A percentile compares a stretch with the other conserved stretches of the same genome.
phyloP scores from a whole-genome alignment of 202 grass and related monocot genomes.

The Bolboschoenoplectus hybrid region DNA sequence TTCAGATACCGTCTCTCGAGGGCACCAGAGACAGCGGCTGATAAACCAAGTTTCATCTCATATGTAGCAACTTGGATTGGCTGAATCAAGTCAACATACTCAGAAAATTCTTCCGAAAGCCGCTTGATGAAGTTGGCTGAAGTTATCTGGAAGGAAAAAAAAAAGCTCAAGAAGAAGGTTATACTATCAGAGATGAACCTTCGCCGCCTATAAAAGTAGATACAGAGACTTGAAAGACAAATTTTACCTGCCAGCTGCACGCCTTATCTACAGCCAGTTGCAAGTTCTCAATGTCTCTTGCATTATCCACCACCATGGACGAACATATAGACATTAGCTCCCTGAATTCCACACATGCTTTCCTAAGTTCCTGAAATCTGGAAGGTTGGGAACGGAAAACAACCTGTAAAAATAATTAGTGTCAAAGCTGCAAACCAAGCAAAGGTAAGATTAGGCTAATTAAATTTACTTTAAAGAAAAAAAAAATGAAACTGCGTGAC shows the following conservation, averaged over 20 bases:
- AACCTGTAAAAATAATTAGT: constrained; percentile 52
- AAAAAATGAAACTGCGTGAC: constrained; percentile 44
- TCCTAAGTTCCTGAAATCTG: constrained; percentile 65
- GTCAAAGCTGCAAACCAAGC: constrained; percentile 27
- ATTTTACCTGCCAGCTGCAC: constrained; percentile 82
- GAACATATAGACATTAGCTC: constrained; percentile 58
- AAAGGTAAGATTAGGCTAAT: not conserved
- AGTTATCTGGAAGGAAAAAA: constrained; percentile 55
- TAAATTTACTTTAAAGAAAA: constrained; percentile 17
- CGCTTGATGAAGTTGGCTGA: constrained; percentile 68
- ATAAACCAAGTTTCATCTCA: constrained; percentile 97
- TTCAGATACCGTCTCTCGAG: constrained; percentile 72
- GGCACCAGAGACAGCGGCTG: constrained; percentile 67
- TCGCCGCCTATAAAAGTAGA: not conserved
- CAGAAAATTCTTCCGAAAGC: constrained; percentile 76
- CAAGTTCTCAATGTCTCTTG: constrained; percentile 45
- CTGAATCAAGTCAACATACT: constrained; percentile 87
- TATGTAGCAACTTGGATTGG: constrained; percentile 94
- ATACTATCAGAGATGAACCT: constrained; percentile 30
- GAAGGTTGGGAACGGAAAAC: constrained; percentile 74
- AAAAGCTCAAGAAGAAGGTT: constrained; percentile 21
- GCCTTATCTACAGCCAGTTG: constrained; percentile 60
- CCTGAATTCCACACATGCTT: constrained; percentile 67
- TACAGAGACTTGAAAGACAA: constrained; percentile 17
- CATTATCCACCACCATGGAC: constrained; percentile 43